These are phyloP conservation scores for Daedaleopsis sinensis DNA, from an alignment of 768 basidiomycete species.

Conservation along the genomic window DNA sequence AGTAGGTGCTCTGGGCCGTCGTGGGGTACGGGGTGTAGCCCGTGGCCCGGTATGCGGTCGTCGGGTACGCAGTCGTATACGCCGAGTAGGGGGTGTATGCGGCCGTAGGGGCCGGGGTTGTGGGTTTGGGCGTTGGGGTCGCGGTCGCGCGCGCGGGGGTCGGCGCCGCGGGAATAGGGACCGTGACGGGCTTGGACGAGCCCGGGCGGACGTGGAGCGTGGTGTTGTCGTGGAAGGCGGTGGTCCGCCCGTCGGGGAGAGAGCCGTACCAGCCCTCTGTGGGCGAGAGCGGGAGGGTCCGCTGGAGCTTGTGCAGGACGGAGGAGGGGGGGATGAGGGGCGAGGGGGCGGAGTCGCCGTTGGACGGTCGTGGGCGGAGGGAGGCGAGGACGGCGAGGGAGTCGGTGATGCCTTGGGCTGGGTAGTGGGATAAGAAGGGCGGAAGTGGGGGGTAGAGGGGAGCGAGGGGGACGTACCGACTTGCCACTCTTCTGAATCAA, in stretches of 20 bases:
- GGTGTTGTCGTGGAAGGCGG: conserved; percentile 73
- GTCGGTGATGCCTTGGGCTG: conserved; percentile 74
- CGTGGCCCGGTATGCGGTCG: conserved; percentile 34
- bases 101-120: conserved; percentile 30
- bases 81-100: conserved; percentile 26
- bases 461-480: conserved; percentile 58
- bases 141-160: conserved; percentile 30
- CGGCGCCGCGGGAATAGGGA: not conserved
- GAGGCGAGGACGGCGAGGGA: conserved; percentile 71
- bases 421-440: not conserved
- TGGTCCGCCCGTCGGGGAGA: conserved; percentile 55
- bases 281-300: conserved; percentile 62
- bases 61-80: conserved; percentile 28
- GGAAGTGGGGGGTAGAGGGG: conserved; percentile 5
- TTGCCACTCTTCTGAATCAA: conserved; percentile 83
- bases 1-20: conserved; percentile 38
- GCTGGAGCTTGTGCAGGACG: conserved; percentile 71
- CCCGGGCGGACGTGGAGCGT: conserved; percentile 64
- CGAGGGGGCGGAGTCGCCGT: conserved; percentile 38
- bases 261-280: conserved; percentile 77
- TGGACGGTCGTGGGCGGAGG: conserved; percentile 64
- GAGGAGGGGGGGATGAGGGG: conserved; percentile 66
- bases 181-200: conserved; percentile 9
- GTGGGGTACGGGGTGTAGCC: conserved; percentile 45
- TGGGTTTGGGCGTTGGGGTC: conserved; percentile 29